Percentiles rank a stretch among this genome's conserved stretches.
phyloP scores from a whole-genome alignment of 345 rosid genomes.

The Boechera retrofracta region DNA sequence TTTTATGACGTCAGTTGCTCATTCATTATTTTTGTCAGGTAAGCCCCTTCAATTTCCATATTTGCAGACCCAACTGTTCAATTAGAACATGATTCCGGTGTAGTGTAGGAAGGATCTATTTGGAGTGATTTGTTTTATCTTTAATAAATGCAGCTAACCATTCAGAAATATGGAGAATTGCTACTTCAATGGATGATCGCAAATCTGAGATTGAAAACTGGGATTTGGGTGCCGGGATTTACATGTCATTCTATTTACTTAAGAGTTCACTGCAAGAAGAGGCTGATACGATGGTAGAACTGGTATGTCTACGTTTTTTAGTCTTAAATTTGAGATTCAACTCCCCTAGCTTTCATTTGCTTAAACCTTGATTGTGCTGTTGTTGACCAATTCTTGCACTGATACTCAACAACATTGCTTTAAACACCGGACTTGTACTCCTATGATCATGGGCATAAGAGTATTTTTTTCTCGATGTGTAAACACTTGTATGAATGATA shows the following conservation, averaged over 20 bases:
- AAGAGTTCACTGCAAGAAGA: slow-evolving; percentile 70
- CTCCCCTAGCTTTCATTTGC: slow-evolving; percentile 13
- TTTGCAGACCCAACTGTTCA: slow-evolving; percentile 9
- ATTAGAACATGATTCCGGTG: slow-evolving; percentile 10
- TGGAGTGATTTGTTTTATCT: slow-evolving; percentile 11
- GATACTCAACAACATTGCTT: slow-evolving; percentile 9
- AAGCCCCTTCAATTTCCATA: slow-evolving; percentile 34
- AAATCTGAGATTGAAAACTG: slow-evolving; percentile 95
- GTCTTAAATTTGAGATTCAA: slow-evolving; percentile 15
- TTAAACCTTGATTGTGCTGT: background rate
- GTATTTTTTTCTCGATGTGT: background rate
- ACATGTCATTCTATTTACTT: slow-evolving; percentile 71
- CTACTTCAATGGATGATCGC: slow-evolving; percentile 79
- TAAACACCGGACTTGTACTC: background rate
- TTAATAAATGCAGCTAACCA: slow-evolving; percentile 62
- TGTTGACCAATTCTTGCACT: slow-evolving; percentile 5
- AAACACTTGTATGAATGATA: slow-evolving; percentile 21
- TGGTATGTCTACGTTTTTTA: slow-evolving; percentile 54
- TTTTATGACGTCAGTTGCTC: slow-evolving; percentile 78
- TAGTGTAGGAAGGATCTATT: slow-evolving; percentile 18
- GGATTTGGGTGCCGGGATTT: slow-evolving; percentile 95
- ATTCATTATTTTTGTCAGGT: slow-evolving; percentile 79
- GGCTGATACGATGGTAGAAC: slow-evolving; percentile 52
- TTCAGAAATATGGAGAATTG: slow-evolving; percentile 80
- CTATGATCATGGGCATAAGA: slow-evolving; percentile 7